Evolutionary conservation across 495 filamentous ascomycete species (phyloP).

Genomic region (Tuber indicum): DNA sequence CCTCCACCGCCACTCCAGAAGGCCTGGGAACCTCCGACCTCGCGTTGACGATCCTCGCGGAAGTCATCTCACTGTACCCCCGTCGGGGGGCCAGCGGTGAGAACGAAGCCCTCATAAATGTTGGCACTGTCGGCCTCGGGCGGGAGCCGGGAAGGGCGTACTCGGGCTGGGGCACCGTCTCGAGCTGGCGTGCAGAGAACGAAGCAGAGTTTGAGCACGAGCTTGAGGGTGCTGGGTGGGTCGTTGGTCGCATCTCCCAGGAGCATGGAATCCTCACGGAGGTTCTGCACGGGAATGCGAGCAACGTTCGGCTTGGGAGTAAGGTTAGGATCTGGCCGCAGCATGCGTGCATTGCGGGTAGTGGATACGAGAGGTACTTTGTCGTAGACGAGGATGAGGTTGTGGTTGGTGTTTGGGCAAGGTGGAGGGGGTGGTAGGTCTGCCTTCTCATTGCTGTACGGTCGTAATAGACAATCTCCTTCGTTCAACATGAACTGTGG

Average conservation of each 20-base stretch:
- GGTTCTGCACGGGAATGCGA: slow-evolving; percentile 40
- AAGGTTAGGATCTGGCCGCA: slow-evolving; percentile 73
- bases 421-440: slow-evolving; percentile 54
- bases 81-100: slow-evolving; percentile 47
- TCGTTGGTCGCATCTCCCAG: slow-evolving; percentile 57
- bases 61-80: slow-evolving; percentile 66
- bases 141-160: slow-evolving; percentile 68
- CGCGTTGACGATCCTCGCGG: slow-evolving; percentile 63
- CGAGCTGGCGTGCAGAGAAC: slow-evolving; percentile 49
- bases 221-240: slow-evolving; percentile 50
- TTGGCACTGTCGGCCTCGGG: slow-evolving; percentile 66
- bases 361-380: slow-evolving; percentile 66
- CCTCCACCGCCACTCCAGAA: slow-evolving; percentile 43
- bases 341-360: slow-evolving; percentile 74
- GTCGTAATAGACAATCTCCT: not conserved
- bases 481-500: not conserved
- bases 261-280: slow-evolving; percentile 61
- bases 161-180: slow-evolving; percentile 65
- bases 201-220: slow-evolving; percentile 19
- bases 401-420: slow-evolving; percentile 60
- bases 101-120: slow-evolving; percentile 64
- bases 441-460: not conserved
- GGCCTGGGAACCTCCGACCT: slow-evolving; percentile 52
- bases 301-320: slow-evolving; percentile 55
- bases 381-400: slow-evolving; percentile 65